These are phyloP conservation scores for Cercospora sp. DNA, from an alignment of 2,329 filamentous ascomycete species.

Conservation along the genomic window DNA sequence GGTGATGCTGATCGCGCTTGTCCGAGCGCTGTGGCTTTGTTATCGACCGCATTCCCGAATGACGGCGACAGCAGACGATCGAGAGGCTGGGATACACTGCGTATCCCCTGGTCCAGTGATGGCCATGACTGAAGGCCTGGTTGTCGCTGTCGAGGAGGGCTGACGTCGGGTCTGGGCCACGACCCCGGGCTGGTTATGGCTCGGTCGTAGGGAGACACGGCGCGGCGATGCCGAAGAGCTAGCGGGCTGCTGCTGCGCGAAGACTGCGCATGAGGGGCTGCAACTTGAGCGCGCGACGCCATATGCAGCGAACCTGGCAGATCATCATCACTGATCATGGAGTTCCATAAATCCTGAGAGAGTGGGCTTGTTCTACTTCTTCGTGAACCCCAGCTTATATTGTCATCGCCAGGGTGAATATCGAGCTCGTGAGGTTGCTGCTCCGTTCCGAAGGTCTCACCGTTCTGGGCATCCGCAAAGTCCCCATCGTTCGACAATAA, in stretches of 20 bases:
- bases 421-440: constrained; percentile 29
- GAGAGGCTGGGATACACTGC: constrained; percentile 27
- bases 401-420: constrained; percentile 42
- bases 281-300: constrained; percentile 22
- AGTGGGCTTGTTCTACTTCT: constrained; percentile 32
- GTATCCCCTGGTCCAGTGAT: constrained; percentile 26
- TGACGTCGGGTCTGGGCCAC: constrained; percentile 34
- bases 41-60: constrained; percentile 23
- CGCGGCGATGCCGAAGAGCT: constrained; percentile 22
- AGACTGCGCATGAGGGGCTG: constrained; percentile 17
- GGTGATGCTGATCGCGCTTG: constrained; percentile 5
- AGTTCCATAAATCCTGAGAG: constrained; percentile 38
- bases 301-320: constrained; percentile 34
- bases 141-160: constrained; percentile 22
- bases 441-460: constrained; percentile 36
- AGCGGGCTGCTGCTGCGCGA: constrained; percentile 28
- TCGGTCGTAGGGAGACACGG: constrained; percentile 33
- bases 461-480: constrained; percentile 44
- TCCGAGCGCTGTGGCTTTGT: constrained; percentile 29
- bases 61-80: constrained; percentile 22
- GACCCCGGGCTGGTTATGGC: constrained; percentile 32
- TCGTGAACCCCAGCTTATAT: constrained; percentile 40
- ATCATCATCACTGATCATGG: constrained; percentile 37
- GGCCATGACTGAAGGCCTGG: constrained; percentile 35
- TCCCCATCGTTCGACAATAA: constrained; percentile 40